Percentiles rank a stretch among this genome's conserved stretches.
These are phyloP conservation scores for Talaromyces sp. DNA, from an alignment of 2,329 filamentous ascomycete genomes.

Conservation along the genomic window DNA sequence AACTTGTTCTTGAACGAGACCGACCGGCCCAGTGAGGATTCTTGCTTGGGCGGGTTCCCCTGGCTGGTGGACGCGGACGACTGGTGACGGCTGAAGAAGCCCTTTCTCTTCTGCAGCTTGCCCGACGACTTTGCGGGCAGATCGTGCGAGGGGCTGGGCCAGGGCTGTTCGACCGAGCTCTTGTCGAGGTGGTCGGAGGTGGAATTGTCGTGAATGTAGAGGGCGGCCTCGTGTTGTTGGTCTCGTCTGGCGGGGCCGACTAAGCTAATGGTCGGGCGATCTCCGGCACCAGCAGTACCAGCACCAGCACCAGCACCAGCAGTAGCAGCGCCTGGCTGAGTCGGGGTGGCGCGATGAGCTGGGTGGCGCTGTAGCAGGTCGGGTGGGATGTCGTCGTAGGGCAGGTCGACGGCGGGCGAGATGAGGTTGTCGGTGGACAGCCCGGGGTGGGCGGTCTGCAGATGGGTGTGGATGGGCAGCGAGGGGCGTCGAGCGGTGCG, in stretches of 20 bases:
- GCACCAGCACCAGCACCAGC: background rate
- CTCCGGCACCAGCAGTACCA: background rate
- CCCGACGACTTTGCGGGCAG: constrained; percentile 12
- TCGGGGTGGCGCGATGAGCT: constrained; percentile 2
- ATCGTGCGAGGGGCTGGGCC: constrained; percentile 13
- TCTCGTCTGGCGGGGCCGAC: constrained; percentile 11
- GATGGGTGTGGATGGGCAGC: background rate
- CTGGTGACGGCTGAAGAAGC: constrained; percentile 12
- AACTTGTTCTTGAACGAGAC: constrained; percentile 10
- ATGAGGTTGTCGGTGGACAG: background rate
- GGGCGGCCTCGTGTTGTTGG: constrained; percentile 15
- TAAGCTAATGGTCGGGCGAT: constrained; percentile 11
- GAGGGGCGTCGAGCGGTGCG: background rate
- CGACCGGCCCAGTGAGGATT: constrained; percentile 7
- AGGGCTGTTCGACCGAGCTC: constrained; percentile 14
- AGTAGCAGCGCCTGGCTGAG: background rate
- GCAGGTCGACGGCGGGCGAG: background rate
- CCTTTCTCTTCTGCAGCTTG: constrained; percentile 14
- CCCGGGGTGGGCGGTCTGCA: background rate
- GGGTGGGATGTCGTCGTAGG: constrained; percentile 1
- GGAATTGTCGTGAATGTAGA: constrained; percentile 3
- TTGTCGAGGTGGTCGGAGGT: constrained; percentile 18
- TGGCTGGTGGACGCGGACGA: constrained; percentile 11
- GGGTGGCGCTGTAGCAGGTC: constrained; percentile 8
- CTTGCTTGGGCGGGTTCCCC: background rate